phyloP scores from a whole-genome alignment of 2,329 filamentous ascomycete genomes.

The Fusarium paranaense region DNA sequence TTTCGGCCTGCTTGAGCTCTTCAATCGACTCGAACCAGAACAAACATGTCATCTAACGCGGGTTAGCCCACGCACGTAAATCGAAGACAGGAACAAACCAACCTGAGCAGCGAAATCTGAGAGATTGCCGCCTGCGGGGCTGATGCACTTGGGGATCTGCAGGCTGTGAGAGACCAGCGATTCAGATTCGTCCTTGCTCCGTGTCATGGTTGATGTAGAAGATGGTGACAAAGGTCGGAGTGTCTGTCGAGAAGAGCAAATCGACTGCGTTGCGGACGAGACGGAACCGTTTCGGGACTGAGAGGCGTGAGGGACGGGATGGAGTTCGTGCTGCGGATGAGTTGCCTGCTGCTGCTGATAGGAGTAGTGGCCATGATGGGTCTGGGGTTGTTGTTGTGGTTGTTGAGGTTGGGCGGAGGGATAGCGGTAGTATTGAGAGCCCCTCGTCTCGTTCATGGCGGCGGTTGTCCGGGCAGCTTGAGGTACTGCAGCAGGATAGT shows the following conservation, averaged over 20 bases:
- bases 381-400: slow-evolving; percentile 20
- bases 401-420: slow-evolving; percentile 40
- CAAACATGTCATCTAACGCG: slow-evolving; percentile 85
- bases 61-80: slow-evolving; percentile 14
- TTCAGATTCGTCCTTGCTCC: slow-evolving; percentile 52
- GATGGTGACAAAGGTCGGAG: slow-evolving; percentile 54
- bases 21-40: slow-evolving; percentile 96
- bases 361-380: slow-evolving; percentile 19
- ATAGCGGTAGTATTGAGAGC: slow-evolving; percentile 48
- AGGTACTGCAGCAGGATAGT: slow-evolving; percentile 51
- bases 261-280: slow-evolving; percentile 27
- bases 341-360: slow-evolving; percentile 28
- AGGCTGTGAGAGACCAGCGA: slow-evolving; percentile 69
- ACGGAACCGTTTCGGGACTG: slow-evolving; percentile 35
- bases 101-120: slow-evolving; percentile 88
- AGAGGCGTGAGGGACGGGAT: slow-evolving; percentile 20
- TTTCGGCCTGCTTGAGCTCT: slow-evolving; percentile 81
- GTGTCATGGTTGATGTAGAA: slow-evolving; percentile 43
- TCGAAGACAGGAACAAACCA: slow-evolving; percentile 42
- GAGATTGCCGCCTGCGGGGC: slow-evolving; percentile 78
- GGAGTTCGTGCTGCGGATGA: slow-evolving; percentile 19
- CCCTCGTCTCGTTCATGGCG: slow-evolving; percentile 49
- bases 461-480: slow-evolving; percentile 50
- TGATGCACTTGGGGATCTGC: slow-evolving; percentile 81
- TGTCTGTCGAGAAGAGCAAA: slow-evolving; percentile 44